Conservation (phyloP, 495 filamentous ascomycete genomes). For the Penicillium silybi region DNA sequence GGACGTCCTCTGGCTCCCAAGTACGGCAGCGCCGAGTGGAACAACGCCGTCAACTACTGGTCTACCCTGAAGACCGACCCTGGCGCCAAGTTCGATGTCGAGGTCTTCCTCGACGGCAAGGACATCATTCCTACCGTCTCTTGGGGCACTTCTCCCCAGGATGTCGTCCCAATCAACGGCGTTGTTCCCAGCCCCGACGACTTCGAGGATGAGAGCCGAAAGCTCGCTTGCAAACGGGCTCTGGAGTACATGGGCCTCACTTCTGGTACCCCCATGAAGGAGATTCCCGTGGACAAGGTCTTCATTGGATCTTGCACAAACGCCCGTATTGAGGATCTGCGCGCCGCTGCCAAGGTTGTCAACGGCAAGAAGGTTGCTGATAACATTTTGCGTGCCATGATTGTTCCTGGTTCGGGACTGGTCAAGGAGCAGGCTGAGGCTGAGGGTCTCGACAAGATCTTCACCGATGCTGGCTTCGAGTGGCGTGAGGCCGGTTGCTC, state of each 20-base stretch:
- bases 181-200: conserved; percentile 85
- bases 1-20: conserved; percentile 83
- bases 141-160: conserved; percentile 96
- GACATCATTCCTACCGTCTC: conserved; percentile 92
- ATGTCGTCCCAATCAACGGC: conserved; percentile 90
- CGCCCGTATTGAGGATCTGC: conserved; percentile 91
- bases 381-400: conserved; percentile 90
- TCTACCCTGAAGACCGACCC: conserved; percentile 77
- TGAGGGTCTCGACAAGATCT: conserved; percentile 91
- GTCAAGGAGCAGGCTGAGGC: conserved; percentile 90
- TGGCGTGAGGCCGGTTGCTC: conserved; percentile 98
- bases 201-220: conserved; percentile 73
- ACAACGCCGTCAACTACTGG: conserved; percentile 87
- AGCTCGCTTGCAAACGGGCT: conserved; percentile 70
- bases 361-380: conserved; percentile 78
- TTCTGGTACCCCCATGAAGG: conserved; percentile 82
- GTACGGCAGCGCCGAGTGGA: conserved; percentile 80
- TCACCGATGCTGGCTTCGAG: conserved; percentile 88
- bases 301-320: conserved; percentile 99
- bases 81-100: conserved; percentile 79
- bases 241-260: conserved; percentile 95
- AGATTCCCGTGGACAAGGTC: conserved; percentile 87
- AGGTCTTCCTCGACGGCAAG: conserved; percentile 82
- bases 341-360: conserved; percentile 79
- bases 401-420: conserved; percentile 92